Evolutionary conservation across 2,329 filamentous ascomycete genomes (phyloP), one percentile per base, ranked within the genome.

Genomic region (Diaporthe vexans): DNA sequence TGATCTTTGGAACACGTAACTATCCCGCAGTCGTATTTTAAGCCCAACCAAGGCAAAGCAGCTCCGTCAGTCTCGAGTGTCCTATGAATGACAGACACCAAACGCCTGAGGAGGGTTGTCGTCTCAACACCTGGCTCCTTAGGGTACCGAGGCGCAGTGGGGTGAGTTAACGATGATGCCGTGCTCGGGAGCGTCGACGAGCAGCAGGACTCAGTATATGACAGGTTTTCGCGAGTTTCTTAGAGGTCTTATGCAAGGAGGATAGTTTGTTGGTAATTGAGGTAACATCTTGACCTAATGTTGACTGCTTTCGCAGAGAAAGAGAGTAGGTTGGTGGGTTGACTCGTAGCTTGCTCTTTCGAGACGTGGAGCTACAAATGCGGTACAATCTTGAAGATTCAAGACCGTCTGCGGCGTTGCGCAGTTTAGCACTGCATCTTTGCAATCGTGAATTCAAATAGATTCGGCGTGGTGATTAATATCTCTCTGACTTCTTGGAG

Each of bases 211-310:
- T 75, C 63, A 73, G 63, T 76, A 74, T 71, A 48, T 29, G 63
- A 73, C 73, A 74, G 58, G 67, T 74, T 56, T 72, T 75, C 43
- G 73, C 78, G 74, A 77, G 74, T 71, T 67, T 76, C 73, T 72
- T 29, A 48, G 57, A 21, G 58, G 26, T 63, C 51, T 46, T 58
- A 51, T 56, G 19, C 21, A 61, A 65, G 33, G 61, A 70, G 46
- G 51, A 71, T 48, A 52, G 40, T 4, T 33, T 58, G 40, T 58
- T 35, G 48, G 78, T 83, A 82, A 84, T 83, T 78, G 83, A 77
- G 80, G 76, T 80, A 84, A 84, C 84, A 86, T 86, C 78, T 85
- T 85, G 79, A 69, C 54, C 19, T 58, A 10, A 10, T 19, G 54
- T 48, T 56, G 69, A n/a, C 72, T 72, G 61, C 67, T 71, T 73